A percentile compares a stretch with the other conserved stretches of the same genome.
These are phyloP conservation scores for Xylariales sp. DNA, from an alignment of 2,329 filamentous ascomycete species.

Conservation along the genomic window DNA sequence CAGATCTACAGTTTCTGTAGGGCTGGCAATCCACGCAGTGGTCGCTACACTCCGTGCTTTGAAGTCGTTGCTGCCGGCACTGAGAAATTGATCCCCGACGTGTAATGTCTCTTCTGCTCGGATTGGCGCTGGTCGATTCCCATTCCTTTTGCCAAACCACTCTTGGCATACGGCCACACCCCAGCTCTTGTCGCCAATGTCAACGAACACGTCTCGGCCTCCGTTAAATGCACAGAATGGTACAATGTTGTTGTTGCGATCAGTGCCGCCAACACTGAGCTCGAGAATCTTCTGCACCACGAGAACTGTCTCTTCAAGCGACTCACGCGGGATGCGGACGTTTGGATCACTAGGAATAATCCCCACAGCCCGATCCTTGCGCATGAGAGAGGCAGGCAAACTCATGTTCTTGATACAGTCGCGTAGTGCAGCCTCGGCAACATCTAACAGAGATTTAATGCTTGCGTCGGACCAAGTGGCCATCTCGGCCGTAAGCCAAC, in stretches of 20 bases:
- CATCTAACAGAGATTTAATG: constrained; percentile 84
- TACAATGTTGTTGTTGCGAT: constrained; percentile 56
- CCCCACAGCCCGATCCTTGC: constrained; percentile 89
- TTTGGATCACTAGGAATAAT: constrained; percentile 74
- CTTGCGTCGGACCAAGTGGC: constrained; percentile 78
- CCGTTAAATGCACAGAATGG: constrained; percentile 99
- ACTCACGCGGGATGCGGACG: constrained; percentile 82
- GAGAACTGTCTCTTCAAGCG: constrained; percentile 93
- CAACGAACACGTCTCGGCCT: constrained; percentile 96
- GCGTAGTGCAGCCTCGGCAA: constrained; percentile 84
- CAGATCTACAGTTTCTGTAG: constrained; percentile 87
- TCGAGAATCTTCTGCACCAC: constrained; percentile 94
- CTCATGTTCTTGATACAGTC: constrained; percentile 85
- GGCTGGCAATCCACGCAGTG: constrained; percentile 96
- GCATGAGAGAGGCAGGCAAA: constrained; percentile 81
- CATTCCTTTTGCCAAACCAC: constrained; percentile 76
- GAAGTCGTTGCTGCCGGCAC: constrained; percentile 96
- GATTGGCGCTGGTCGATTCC: constrained; percentile 56
- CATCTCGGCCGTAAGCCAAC: constrained; percentile 86
- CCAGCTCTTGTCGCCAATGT: constrained; percentile 98
- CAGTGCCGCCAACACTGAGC: constrained; percentile 71
- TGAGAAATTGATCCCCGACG: constrained; percentile 96
- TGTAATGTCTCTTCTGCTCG: constrained; percentile 85
- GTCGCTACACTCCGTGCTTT: constrained; percentile 92
- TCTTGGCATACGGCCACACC: constrained; percentile 92